Evolutionary conservation across 805 yeast species (phyloP), one percentile per base, ranked within the genome.

Genomic region (Kodamaea leandrae): DNA sequence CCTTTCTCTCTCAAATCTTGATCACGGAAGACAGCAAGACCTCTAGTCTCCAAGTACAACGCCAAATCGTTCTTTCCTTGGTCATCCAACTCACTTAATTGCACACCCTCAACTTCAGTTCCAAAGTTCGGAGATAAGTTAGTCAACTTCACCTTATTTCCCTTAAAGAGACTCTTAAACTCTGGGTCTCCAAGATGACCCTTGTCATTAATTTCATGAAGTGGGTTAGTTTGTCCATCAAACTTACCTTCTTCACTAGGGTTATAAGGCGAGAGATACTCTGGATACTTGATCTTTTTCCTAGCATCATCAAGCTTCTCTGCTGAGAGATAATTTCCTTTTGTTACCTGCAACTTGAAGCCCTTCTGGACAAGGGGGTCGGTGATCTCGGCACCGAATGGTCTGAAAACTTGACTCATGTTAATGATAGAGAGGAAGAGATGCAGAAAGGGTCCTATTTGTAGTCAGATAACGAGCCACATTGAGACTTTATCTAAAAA

Each of bases 1-100:
- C 57, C 57, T 43, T 57, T 55, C 42, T 57, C 60, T 43, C 54
- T 50, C 34, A 57, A 47, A 26, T 57, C 60, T 38, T 57, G 61
- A 39, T 53, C 44, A 27, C 60, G 46, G 42, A 57, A 57, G 23
- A 57, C 48, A n/a, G 45, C 58, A 39, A 57, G 45, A 2, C 61
- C 61, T 43, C 61, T 49, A 6, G 50, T 54, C 37, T 51, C 61
- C 36, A 57, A 43, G 38, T 35, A 52, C 36, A 57, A 47, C 7
- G 61, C 61, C 42, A 57, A 50, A 36, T 57, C 61, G 39, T 57
- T 53, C 43, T 53, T 57, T 17, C 54, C 61, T 8, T 50, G 52
- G 16, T 57, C 60, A 26, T 47, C 49, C 45, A 57, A 50, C 36
- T 53, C 55, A 40, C 58, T 53, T 21, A 57, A 45, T 41, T 57